These are phyloP conservation scores for Dactylellina drechsleri DNA, from an alignment of 2,329 filamentous ascomycete species.

Conservation along the genomic window DNA sequence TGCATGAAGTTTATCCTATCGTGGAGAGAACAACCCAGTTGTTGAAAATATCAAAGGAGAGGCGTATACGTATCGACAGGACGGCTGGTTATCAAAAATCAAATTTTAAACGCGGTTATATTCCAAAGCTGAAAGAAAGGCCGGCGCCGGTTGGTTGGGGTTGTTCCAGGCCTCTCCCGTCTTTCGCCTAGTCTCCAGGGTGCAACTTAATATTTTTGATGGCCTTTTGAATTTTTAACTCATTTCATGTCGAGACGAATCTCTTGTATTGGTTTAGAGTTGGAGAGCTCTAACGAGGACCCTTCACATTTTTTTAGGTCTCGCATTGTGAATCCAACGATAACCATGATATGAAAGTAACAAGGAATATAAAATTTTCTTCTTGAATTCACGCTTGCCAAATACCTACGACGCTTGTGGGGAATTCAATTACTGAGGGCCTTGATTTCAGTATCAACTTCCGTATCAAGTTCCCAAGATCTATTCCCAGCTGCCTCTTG, in stretches of 20 bases:
- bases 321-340: constrained; percentile 7
- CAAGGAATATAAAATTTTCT: background rate
- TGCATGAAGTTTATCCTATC: constrained; percentile 17
- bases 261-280: constrained; percentile 11
- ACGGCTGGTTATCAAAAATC: constrained; percentile 8
- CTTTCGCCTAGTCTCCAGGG: background rate
- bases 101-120: background rate
- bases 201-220: constrained; percentile 4
- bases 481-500: constrained; percentile 41
- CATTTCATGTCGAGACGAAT: constrained; percentile 18
- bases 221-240: constrained; percentile 7
- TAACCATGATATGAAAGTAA: background rate
- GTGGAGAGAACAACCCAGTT: background rate
- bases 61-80: no score
- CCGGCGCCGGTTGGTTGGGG: background rate
- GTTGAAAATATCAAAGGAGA: background rate
- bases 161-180: constrained; percentile 12
- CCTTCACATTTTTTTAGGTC: background rate
- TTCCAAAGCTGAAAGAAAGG: background rate
- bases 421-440: background rate
- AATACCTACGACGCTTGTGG: background rate
- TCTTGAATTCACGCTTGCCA: constrained; percentile 18
- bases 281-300: background rate
- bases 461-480: constrained; percentile 38
- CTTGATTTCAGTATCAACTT: constrained; percentile 22